Evolutionary conservation across 2,329 filamentous ascomycete species (phyloP).

Genomic region (Sclerotinia borealis): DNA sequence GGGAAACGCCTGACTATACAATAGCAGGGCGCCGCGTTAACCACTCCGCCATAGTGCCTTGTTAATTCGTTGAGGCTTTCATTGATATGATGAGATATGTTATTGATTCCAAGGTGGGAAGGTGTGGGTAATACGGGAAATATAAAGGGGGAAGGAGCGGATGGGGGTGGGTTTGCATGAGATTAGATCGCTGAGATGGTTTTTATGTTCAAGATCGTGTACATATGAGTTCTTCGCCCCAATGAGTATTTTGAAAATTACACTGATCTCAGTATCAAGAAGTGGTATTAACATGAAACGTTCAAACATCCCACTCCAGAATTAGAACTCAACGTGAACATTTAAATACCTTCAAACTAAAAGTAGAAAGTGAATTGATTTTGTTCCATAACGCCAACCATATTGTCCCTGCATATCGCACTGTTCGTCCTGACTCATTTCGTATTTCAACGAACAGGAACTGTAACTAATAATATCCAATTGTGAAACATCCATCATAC

Average conservation of each 20-base stretch:
- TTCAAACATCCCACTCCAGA: background rate
- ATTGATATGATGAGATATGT: background rate
- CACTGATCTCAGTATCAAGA: background rate
- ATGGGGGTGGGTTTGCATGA: too few relatives aligned
- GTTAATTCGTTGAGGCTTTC: background rate
- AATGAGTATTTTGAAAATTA: background rate
- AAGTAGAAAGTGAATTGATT: background rate
- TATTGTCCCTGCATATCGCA: background rate
- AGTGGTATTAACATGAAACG: background rate
- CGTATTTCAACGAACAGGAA: background rate
- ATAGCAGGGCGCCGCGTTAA: slow-evolving; percentile 26
- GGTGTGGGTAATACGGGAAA: too few relatives aligned
- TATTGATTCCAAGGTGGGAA: too few relatives aligned
- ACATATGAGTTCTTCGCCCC: too few relatives aligned
- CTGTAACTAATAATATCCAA: background rate
- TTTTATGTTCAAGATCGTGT: too few relatives aligned
- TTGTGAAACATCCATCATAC: background rate
- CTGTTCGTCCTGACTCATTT: background rate
- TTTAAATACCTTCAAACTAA: background rate
- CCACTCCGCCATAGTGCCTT: slow-evolving; percentile 23
- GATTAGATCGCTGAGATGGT: too few relatives aligned
- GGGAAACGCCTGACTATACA: slow-evolving; percentile 31
- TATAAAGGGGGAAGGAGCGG: background rate
- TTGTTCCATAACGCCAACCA: background rate
- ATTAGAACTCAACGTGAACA: background rate